These are phyloP conservation scores for Bombardia bombarda DNA, from an alignment of 495 filamentous ascomycete genomes.

Conservation along the genomic window DNA sequence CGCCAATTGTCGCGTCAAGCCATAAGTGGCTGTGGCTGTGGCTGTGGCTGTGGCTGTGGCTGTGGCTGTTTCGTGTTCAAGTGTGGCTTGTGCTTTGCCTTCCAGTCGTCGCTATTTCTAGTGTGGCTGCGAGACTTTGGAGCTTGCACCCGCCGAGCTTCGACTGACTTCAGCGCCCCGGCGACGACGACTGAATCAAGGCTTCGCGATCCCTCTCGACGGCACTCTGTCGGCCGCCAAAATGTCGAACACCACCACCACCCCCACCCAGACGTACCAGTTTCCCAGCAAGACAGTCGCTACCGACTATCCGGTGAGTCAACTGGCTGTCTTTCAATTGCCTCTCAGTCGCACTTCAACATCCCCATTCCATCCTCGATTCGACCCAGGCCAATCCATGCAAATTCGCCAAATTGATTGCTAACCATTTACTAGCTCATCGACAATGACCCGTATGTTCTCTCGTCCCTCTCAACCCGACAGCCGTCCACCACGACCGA, in stretches of 20 bases:
- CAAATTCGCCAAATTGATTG: too few species aligned
- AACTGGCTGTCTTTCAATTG: conserved; percentile 19
- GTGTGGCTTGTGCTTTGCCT: not conserved
- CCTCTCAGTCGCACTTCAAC: too few species aligned
- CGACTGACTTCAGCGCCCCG: conserved; percentile 11
- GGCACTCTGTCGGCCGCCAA: conserved; percentile 30
- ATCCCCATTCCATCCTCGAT: too few species aligned
- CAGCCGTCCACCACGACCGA: not conserved
- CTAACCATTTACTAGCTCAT: conserved; percentile 60
- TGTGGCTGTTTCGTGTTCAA: too few species aligned
- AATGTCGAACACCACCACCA: conserved; percentile 51
- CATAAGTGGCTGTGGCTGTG: conserved; percentile 2
- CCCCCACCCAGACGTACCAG: conserved; percentile 40
- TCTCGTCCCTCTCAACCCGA: not conserved
- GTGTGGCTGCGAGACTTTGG: conserved; percentile 5
- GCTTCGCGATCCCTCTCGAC: conserved; percentile 18
- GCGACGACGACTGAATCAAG: conserved; percentile 15
- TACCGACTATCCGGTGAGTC: conserved; percentile 73
- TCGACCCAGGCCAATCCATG: too few species aligned
- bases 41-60: conserved; percentile 1
- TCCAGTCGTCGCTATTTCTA: not conserved
- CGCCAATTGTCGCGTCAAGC: conserved; percentile 3
- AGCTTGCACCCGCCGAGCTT: conserved; percentile 19
- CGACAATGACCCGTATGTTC: conserved; percentile 88
- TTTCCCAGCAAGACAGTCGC: conserved; percentile 65